phyloP scores from a whole-genome alignment of 2,329 filamentous ascomycete species.

The Amesomyces nigricolor region DNA sequence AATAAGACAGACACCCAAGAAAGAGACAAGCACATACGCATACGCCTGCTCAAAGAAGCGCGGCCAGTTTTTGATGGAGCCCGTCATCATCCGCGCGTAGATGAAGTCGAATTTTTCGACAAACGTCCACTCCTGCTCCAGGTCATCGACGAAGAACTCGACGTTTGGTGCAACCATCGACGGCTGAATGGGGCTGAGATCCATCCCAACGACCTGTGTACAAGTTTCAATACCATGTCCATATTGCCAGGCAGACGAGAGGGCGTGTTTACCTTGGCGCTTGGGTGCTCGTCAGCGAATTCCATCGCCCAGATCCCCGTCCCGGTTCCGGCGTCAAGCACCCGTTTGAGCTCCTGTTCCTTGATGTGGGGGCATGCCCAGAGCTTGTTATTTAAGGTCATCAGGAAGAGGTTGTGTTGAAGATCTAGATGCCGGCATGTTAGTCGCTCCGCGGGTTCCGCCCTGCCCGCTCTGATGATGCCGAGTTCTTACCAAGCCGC shows the following conservation, averaged over 20 bases:
- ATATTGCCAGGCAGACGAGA: conserved; percentile 14
- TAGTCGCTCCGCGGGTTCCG: no score
- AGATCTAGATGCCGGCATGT: conserved; percentile 4
- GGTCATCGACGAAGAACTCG: conserved; percentile 29
- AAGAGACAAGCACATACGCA: not conserved
- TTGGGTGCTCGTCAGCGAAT: conserved; percentile 31
- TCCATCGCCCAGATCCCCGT: conserved; percentile 43
- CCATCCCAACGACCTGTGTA: conserved; percentile 29
- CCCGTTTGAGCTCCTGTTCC: conserved; percentile 31
- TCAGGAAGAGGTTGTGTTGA: conserved; percentile 15
- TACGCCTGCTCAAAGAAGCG: conserved; percentile 23
- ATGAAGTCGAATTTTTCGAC: conserved; percentile 29
- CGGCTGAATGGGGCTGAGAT: conserved; percentile 35
- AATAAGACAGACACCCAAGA: no score
- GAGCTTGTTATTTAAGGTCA: conserved; percentile 35
- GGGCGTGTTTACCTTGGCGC: conserved; percentile 26
- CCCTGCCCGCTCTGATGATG: no score
- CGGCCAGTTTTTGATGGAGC: conserved; percentile 27
- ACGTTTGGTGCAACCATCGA: conserved; percentile 23
- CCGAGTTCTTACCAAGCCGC: not conserved
- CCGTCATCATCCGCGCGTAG: conserved; percentile 27
- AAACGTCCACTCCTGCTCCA: conserved; percentile 28
- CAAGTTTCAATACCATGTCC: not conserved
- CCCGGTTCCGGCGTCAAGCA: conserved; percentile 47
- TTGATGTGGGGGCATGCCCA: conserved; percentile 39